Evolutionary conservation across 2,329 filamentous ascomycete genomes (phyloP).

Genomic region (Sporothrix schenckii): DNA sequence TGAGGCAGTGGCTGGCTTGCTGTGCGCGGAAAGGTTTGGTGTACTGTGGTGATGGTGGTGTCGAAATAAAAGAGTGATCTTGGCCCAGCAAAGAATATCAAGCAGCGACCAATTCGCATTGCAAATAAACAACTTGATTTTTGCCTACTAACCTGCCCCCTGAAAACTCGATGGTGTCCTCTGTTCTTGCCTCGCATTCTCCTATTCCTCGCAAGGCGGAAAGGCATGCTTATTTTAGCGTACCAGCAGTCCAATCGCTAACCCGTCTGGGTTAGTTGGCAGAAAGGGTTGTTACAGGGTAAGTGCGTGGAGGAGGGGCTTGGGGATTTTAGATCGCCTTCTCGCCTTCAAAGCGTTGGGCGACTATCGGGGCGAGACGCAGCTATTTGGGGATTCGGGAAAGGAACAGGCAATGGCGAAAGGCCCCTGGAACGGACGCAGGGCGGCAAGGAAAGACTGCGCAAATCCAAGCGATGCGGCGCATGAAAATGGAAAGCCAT

Average conservation of each 20-base stretch:
- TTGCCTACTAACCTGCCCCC: neutral
- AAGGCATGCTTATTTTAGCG: slow-evolving; percentile 1
- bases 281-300: neutral
- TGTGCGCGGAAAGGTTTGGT: neutral
- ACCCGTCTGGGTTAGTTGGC: neutral
- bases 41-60: neutral
- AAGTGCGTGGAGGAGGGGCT: slow-evolving; percentile 18
- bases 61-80: neutral
- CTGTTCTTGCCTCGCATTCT: slow-evolving; percentile 2
- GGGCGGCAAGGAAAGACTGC: neutral
- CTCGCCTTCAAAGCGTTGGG: neutral
- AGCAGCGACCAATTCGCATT: neutral
- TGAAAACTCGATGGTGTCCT: neutral
- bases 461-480: neutral
- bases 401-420: neutral
- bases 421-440: too few relatives aligned
- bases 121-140: neutral
- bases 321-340: slow-evolving; percentile 9
- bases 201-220: slow-evolving; percentile 1
- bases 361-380: neutral
- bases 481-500: neutral
- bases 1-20: slow-evolving; percentile 3
- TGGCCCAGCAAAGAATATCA: neutral
- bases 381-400: neutral
- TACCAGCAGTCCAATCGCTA: neutral